phyloP scores from a whole-genome alignment of 1,284 basidiomycete genomes.

The Ceratobasidium papillatum region DNA sequence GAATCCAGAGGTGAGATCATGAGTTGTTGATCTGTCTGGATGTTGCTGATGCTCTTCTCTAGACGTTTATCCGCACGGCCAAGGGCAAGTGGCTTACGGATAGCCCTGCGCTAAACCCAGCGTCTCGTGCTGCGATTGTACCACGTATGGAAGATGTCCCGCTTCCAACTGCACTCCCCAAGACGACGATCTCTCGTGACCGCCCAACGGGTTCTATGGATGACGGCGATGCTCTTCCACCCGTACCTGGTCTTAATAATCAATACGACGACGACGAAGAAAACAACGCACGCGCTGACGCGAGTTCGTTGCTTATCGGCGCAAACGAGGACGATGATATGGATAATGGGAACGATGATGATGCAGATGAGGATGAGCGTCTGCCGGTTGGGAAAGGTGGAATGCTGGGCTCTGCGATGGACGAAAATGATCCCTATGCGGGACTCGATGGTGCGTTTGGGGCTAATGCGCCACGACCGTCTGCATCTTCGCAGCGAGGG shows the following conservation, averaged over 20 bases:
- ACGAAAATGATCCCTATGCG: conserved; percentile 71
- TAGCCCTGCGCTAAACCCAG: conserved; percentile 78
- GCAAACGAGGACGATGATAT: conserved; percentile 34
- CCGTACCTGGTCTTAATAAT: conserved; percentile 31
- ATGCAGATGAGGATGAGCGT: conserved; percentile 43
- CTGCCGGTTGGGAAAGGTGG: conserved; percentile 28
- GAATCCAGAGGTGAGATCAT: conserved; percentile 75
- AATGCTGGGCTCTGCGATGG: conserved; percentile 39
- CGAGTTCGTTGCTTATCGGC: conserved; percentile 32
- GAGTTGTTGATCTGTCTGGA: not conserved
- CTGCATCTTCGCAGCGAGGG: conserved; percentile 51
- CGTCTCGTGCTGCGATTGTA: conserved; percentile 76
- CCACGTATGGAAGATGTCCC: conserved; percentile 49
- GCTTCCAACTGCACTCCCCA: conserved; percentile 14
- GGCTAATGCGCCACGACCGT: conserved; percentile 69
- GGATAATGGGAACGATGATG: conserved; percentile 43
- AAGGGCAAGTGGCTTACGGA: conserved; percentile 75
- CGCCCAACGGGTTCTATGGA: conserved; percentile 27
- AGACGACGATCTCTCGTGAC: conserved; percentile 30
- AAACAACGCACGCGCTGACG: conserved; percentile 33
- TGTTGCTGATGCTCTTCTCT: not conserved
- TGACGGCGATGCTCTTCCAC: conserved; percentile 12
- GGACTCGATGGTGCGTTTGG: conserved; percentile 76
- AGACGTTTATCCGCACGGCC: conserved; percentile 87
- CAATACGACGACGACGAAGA: conserved; percentile 30